Evolutionary conservation across 139 green algal genomes (phyloP), one percentile per base, ranked within the genome.

Genomic region (Spirogloea muscicola): DNA sequence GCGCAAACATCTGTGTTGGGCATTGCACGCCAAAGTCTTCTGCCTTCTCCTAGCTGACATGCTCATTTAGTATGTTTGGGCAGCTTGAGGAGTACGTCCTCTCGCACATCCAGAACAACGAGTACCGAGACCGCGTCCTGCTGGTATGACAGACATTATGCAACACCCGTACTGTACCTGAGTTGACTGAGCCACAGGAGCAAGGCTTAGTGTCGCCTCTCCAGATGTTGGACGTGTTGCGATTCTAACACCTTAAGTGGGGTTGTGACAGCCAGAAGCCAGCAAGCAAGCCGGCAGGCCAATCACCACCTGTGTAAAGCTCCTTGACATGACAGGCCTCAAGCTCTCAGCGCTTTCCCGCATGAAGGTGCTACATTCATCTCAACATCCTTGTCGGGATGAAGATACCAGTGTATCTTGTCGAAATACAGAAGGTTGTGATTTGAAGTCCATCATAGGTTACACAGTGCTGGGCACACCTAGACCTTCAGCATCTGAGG

Each of bases 41-140:
- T n/a, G n/a, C n/a, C n/a, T n/a, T n/a, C n/a, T n/a, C n/a, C n/a
- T n/a, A n/a, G n/a, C n/a, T n/a, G n/a, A n/a, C n/a, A n/a, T n/a
- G n/a, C n/a, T n/a, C n/a, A n/a, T n/a, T n/a, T n/a, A n/a, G n/a
- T n/a, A n/a, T 76, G 33, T 48, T n/a, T 9, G 9, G 16, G 49
- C 67, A 76, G 67, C 4, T 76, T 9, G 67, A 76, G 55, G 67
- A 76, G 55, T 68, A 76, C 33, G 58, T 76, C 4, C 29, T 41
- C 25, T 48, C 67, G 36, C 67, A 76, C 52, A 74, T 76, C 21
- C 67, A 76, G 67, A 16, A 58, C 29, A 76, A 74, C 67, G 67
- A 76, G 67, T 76, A 74, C 33, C 18, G 67, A 21, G 67, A 76
- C 67, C 51, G 67, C 25, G 67, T 76, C 25, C 33, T 76, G 38